Conservation (phyloP, 805 yeast genomes). For the Saccharomycopsis olivae region DNA sequence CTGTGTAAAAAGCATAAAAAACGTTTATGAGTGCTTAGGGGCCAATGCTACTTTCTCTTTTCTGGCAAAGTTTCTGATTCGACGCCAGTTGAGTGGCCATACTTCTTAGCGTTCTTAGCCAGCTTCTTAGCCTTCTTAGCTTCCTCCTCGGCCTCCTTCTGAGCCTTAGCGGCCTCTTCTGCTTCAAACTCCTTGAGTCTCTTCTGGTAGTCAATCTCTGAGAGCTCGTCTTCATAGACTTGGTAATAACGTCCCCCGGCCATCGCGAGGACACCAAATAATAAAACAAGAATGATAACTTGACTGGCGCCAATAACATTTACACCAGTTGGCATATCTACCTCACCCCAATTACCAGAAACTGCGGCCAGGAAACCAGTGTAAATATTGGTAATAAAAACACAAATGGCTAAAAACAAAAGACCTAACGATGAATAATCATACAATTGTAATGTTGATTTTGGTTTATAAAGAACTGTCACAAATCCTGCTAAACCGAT, state of each 20-base stretch:
- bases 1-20: too few relatives aligned
- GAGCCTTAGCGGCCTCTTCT: slow-evolving; percentile 9
- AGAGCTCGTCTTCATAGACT: slow-evolving; percentile 9
- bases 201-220: slow-evolving; percentile 6
- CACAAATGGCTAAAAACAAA: slow-evolving; percentile 58
- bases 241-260: slow-evolving; percentile 80
- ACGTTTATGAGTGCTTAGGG: too few relatives aligned
- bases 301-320: slow-evolving; percentile 88
- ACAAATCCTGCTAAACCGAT: slow-evolving; percentile 57
- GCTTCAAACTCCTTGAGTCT: slow-evolving; percentile 4
- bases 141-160: slow-evolving; percentile 7
- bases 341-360: slow-evolving; percentile 87
- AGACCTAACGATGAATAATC: slow-evolving; percentile 83
- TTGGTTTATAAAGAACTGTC: slow-evolving; percentile 82
- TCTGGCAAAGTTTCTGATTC: too few relatives aligned
- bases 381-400: slow-evolving; percentile 79
- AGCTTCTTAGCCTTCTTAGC: slow-evolving; percentile 12
- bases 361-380: slow-evolving; percentile 65
- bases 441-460: slow-evolving; percentile 72
- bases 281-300: slow-evolving; percentile 57
- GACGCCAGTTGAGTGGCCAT: slow-evolving; percentile 8
- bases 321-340: slow-evolving; percentile 73
- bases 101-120: slow-evolving; percentile 14
- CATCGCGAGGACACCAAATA: slow-evolving; percentile 70
- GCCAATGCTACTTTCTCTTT: too few relatives aligned